Percentiles rank a stretch among this genome's conserved stretches.
Evolutionary conservation across 495 filamentous ascomycete genomes (phyloP).

Genomic region (Rhypophila decipiens): DNA sequence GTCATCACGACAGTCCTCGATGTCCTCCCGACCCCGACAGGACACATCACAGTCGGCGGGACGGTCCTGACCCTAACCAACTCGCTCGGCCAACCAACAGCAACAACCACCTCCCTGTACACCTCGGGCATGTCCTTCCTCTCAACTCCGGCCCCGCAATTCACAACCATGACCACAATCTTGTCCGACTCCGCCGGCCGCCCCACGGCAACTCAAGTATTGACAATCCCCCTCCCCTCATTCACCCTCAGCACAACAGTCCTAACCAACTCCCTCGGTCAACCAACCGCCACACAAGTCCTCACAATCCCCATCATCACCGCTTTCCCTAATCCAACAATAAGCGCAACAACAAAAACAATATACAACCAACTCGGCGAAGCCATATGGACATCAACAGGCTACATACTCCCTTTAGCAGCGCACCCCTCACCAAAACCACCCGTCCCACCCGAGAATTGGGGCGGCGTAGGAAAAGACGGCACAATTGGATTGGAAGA

Average conservation of each 20-base stretch:
- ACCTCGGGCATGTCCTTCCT: no score
- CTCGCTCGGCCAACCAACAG: neutral
- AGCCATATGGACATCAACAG: neutral
- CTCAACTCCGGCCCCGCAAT: no score
- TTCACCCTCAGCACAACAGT: neutral
- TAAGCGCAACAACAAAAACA: no score
- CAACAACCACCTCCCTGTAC: neutral
- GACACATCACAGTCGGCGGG: neutral
- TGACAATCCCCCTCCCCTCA: neutral
- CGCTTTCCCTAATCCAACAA: no score
- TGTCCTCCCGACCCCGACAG: neutral
- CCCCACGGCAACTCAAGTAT: no score
- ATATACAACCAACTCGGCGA: no score
- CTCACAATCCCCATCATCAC: neutral
- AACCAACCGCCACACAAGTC: neutral
- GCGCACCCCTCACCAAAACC: neutral
- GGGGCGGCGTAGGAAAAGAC: no score
- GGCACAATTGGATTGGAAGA: no score
- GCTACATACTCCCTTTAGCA: neutral
- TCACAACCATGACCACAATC: no score
- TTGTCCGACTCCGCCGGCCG: no score
- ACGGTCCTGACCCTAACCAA: neutral
- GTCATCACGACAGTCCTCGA: neutral
- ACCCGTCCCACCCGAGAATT: neutral
- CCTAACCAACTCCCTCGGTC: conserved; percentile 1